Evolutionary conservation across 305 asterid genomes (phyloP).

Genomic region (Lippia alba): DNA sequence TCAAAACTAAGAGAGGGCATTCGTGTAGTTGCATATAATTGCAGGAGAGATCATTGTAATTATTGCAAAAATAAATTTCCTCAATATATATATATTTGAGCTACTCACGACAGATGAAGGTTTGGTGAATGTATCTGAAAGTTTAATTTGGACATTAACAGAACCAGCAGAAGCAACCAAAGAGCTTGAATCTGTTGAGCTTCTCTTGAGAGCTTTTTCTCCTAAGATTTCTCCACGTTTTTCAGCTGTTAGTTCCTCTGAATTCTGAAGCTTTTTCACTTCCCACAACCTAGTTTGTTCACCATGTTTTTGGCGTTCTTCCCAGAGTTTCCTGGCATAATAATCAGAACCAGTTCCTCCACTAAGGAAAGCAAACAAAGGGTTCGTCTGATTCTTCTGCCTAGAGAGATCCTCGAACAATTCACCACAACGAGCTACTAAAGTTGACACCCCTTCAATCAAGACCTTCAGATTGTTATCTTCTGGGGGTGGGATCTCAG

Average conservation of each 20-base stretch:
- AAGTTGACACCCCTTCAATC: constrained; percentile 93
- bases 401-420: constrained; percentile 90
- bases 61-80: too few species aligned
- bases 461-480: constrained; percentile 78
- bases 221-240: constrained; percentile 87
- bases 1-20: background rate
- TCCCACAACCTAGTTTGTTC: constrained; percentile 58
- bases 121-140: constrained; percentile 81
- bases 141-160: constrained; percentile 71
- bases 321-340: constrained; percentile 92
- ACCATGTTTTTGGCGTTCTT: constrained; percentile 75
- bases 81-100: constrained; percentile 10
- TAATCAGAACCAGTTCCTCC: constrained; percentile 85
- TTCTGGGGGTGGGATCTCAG: constrained; percentile 80
- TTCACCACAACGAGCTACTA: constrained; percentile 93
- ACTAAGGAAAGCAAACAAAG: constrained; percentile 73
- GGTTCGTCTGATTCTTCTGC: constrained; percentile 86
- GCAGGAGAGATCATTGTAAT: background rate
- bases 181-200: constrained; percentile 56
- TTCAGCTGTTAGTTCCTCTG: constrained; percentile 84
- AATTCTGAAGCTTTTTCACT: constrained; percentile 46
- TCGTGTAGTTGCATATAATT: background rate
- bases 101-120: constrained; percentile 81
- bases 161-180: constrained; percentile 57
- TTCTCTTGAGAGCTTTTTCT: constrained; percentile 83